phyloP scores from a whole-genome alignment of 306 rosid genomes.

The Ammopiptanthus mongolicus region DNA sequence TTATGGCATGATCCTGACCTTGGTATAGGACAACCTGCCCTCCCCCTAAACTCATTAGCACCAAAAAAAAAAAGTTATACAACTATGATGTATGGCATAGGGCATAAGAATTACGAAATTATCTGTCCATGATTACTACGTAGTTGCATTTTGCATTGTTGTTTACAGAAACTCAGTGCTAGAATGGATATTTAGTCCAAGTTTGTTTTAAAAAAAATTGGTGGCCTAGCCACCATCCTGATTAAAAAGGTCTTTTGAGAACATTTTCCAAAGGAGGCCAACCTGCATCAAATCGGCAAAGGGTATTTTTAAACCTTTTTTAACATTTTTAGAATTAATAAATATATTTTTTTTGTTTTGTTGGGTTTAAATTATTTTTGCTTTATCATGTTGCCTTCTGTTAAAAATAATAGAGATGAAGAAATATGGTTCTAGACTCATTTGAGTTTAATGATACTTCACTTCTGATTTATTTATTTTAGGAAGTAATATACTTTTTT shows the following conservation, averaged over 20 bases:
- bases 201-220: background rate
- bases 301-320: background rate
- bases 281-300: background rate
- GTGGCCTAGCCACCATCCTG: background rate
- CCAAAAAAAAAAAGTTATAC: background rate
- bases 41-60: background rate
- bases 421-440: background rate
- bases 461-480: background rate
- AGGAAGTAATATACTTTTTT: background rate
- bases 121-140: background rate
- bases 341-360: background rate
- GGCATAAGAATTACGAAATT: background rate
- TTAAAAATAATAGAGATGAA: background rate
- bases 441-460: background rate
- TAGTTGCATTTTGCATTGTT: conserved; percentile 5
- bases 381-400: background rate
- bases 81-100: background rate
- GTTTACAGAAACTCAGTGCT: background rate
- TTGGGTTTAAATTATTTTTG: background rate
- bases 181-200: background rate
- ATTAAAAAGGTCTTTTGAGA: background rate
- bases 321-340: background rate
- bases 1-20: background rate
- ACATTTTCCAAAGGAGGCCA: background rate
- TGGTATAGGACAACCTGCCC: background rate